A percentile compares a stretch with the other conserved stretches of the same genome.
These are phyloP conservation scores for Paramecium octaurelia DNA, from an alignment of 73 alveolate species.

Conservation along the genomic window DNA sequence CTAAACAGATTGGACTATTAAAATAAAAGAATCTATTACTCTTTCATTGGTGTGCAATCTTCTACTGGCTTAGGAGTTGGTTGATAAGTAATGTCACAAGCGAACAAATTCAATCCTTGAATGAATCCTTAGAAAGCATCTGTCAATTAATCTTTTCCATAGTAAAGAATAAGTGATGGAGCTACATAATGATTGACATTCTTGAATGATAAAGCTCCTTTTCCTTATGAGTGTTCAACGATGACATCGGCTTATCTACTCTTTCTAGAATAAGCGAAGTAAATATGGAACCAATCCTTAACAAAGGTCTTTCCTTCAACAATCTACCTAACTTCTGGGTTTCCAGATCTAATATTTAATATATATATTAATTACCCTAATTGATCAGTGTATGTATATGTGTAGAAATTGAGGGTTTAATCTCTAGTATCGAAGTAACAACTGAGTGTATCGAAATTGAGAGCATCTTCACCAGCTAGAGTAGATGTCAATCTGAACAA, in stretches of 20 bases:
- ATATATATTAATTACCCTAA: not conserved
- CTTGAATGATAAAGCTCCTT: constrained; percentile 24
- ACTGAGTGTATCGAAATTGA: constrained; percentile 7
- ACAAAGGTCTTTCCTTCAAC: constrained; percentile 35
- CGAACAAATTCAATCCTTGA: not conserved
- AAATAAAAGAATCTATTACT: not conserved
- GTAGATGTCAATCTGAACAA: constrained; percentile 32
- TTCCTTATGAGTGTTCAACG: constrained; percentile 25
- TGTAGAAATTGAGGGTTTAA: not conserved
- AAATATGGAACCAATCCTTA: constrained; percentile 34
- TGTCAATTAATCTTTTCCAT: constrained; percentile 10
- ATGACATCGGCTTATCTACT: constrained; percentile 28
- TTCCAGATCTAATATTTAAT: not conserved
- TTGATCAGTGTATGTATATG: not conserved
- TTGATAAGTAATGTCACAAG: not conserved
- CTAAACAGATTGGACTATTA: constrained; percentile 5
- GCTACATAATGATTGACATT: constrained; percentile 33
- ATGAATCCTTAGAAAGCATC: not conserved
- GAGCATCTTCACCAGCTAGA: not conserved
- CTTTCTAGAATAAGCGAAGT: constrained; percentile 10
- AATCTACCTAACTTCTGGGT: constrained; percentile 26
- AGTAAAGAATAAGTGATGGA: not conserved
- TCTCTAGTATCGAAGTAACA: not conserved
- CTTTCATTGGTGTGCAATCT: not conserved
- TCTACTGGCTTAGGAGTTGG: constrained; percentile 47